These are phyloP conservation scores for Elsinoe perseae DNA, from an alignment of 2,329 filamentous ascomycete genomes.

Conservation along the genomic window DNA sequence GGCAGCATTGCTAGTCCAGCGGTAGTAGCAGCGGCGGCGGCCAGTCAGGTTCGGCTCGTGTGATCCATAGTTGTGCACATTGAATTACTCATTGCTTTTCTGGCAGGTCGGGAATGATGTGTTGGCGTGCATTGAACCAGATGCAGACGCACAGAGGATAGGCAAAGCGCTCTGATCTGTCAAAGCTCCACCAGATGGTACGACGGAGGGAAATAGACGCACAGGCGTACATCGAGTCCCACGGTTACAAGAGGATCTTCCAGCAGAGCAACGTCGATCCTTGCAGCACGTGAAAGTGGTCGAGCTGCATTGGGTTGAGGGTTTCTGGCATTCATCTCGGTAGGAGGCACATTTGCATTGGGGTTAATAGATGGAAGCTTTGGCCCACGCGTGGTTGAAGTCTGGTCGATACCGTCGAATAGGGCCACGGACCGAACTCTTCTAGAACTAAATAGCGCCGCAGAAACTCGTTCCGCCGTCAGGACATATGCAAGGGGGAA, in stretches of 20 bases:
- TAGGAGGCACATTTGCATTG: conserved; percentile 8
- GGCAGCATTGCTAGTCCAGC: conserved; percentile 11
- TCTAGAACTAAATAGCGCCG: conserved; percentile 14
- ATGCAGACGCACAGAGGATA: conserved; percentile 10
- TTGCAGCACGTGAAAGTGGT: conserved; percentile 12
- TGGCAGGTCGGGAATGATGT: conserved; percentile 17
- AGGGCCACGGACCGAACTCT: conserved; percentile 13
- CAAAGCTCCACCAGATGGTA: conserved; percentile 14
- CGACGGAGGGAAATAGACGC: neutral
- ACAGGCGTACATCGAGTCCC: conserved; percentile 3
- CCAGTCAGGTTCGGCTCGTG: conserved; percentile 14
- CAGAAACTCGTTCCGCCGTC: neutral
- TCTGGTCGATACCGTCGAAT: conserved; percentile 15
- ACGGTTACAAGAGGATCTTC: conserved; percentile 3
- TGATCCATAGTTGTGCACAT: conserved; percentile 14
- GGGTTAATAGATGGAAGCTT: conserved; percentile 15
- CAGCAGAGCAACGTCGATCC: neutral
- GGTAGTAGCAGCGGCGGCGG: conserved; percentile 4
- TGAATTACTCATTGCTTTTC: conserved; percentile 14
- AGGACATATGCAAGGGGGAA: conserved; percentile 13
- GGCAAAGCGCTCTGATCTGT: conserved; percentile 16
- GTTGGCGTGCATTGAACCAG: conserved; percentile 17
- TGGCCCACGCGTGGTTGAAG: conserved; percentile 15
- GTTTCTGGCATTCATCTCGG: conserved; percentile 15
- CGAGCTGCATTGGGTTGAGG: conserved; percentile 9